A percentile compares a stretch with the other conserved stretches of the same genome.
phyloP scores from a whole-genome alignment of 2,329 filamentous ascomycete species.

The Dryadomyces quercivorus region DNA sequence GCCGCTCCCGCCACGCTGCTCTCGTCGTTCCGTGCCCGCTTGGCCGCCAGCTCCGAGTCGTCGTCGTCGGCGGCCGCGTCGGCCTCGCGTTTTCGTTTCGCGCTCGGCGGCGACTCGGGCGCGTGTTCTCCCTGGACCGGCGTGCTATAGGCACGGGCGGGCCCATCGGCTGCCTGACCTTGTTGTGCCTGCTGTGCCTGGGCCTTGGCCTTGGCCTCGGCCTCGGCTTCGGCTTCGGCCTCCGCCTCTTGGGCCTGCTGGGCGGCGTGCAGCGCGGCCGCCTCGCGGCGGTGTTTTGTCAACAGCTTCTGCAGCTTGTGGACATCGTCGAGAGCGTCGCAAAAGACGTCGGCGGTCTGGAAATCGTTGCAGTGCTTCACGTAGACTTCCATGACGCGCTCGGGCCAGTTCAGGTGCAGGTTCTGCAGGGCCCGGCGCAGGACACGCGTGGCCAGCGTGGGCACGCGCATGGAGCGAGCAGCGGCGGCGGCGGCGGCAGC shows the following conservation, averaged over 20 bases:
- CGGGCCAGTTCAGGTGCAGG: constrained; percentile 60
- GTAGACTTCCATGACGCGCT: constrained; percentile 63
- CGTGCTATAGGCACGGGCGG: constrained; percentile 15
- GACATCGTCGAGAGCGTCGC: constrained; percentile 60
- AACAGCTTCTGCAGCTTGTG: constrained; percentile 56
- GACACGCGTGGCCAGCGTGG: constrained; percentile 62
- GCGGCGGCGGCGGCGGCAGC: constrained; percentile 22
- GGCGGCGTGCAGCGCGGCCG: constrained; percentile 37
- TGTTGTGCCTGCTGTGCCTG: too few species aligned
- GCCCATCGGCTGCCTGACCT: too few species aligned
- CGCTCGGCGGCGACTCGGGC: constrained; percentile 23
- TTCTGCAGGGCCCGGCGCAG: constrained; percentile 57
- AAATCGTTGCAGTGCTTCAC: constrained; percentile 80
- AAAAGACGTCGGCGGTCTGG: constrained; percentile 64
- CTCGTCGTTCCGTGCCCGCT: constrained; percentile 50
- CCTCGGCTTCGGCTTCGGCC: constrained; percentile 18
- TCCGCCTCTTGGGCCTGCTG: constrained; percentile 5
- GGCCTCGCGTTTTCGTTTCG: constrained; percentile 66
- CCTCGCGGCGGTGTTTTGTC: constrained; percentile 47
- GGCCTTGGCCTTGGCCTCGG: constrained; percentile 2
- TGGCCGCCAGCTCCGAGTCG: constrained; percentile 41
- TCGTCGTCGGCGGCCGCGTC: constrained; percentile 24
- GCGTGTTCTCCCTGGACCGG: background rate
- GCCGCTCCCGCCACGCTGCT: constrained; percentile 11
- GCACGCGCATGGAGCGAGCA: constrained; percentile 37